Base-by-base conservation (phyloP, 495 filamentous ascomycete genomes). In the Trichoderma erinaceum region DNA sequence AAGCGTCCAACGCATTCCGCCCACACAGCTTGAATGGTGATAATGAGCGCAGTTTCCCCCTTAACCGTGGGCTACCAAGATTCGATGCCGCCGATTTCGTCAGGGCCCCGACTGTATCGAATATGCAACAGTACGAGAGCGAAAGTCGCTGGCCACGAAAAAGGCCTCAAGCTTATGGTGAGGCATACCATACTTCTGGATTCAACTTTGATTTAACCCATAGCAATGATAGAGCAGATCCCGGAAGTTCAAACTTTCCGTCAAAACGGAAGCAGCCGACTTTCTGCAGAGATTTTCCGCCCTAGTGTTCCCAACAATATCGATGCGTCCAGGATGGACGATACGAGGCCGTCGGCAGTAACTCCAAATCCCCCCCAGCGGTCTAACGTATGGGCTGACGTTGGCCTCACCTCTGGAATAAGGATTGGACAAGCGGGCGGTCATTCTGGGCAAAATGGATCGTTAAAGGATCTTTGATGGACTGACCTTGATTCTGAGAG, bases 401-500 rank as follows among this genome's bases (percentile, higher is more conserved):
- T 68, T 23, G 67, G 67, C 10, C 44, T 68, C 27, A 65, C 58
- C 0, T 68, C 67, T 32, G 67, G 67, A 2, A 25, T 66, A n/a
- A 68, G 41, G 48, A 63, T 50, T 29, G 43, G 65, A 4, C 65
- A 66, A 35, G 13, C 65, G 18, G 32, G 2, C n/a, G 44, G 25
- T 8, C 23, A 15, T 29, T 21, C 56, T 29, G 56, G 56, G 27
- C 11, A 1, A 18, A 61, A 61, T n/a, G 23, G 56, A 32, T n/a
- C 56, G 27, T n/a, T 52, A n/a, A 10, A 6, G n/a, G 21, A 10
- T 23, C 15, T 52, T 1, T 52, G 21, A 38, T 38, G 35, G 44
- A 15, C 44, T 16, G 44, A 48, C 44, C 6, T 15, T 48, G 44
- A 1, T 11, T 0, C 7, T 48, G 44, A 48, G n/a, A 16, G 44